phyloP scores from a whole-genome alignment of 2,329 filamentous ascomycete genomes.

The Colletotrichum horii region DNA sequence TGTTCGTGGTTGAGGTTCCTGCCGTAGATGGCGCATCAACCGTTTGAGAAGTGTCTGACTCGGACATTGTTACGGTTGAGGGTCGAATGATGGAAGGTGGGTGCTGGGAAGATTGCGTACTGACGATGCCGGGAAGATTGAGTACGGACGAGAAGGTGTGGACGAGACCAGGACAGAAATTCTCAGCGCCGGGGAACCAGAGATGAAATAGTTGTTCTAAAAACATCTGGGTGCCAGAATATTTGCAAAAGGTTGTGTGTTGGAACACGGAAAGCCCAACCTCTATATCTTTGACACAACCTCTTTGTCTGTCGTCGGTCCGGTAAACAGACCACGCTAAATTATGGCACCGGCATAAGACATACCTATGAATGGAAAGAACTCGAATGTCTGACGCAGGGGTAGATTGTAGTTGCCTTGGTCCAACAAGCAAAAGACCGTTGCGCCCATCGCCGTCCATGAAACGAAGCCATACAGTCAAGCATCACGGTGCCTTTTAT shows the following conservation, averaged over 20 bases:
- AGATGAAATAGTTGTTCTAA: not conserved
- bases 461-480: not conserved
- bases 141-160: no score
- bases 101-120: no score
- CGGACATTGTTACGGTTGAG: not conserved
- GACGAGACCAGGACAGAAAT: no score
- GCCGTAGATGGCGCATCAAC: not conserved
- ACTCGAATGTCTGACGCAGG: not conserved
- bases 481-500: no score
- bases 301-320: not conserved
- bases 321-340: not conserved
- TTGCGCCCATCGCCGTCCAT: not conserved
- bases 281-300: not conserved
- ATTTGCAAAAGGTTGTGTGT: not conserved
- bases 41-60: not conserved
- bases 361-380: not conserved
- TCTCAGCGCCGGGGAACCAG: not conserved
- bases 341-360: not conserved
- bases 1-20: not conserved
- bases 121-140: no score
- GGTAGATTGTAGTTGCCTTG: not conserved
- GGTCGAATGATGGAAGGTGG: not conserved
- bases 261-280: not conserved
- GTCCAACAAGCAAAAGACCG: not conserved
- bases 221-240: not conserved